These are phyloP conservation scores for Ambrosiella xylebori DNA, from an alignment of 2,329 filamentous ascomycete species.

Conservation along the genomic window DNA sequence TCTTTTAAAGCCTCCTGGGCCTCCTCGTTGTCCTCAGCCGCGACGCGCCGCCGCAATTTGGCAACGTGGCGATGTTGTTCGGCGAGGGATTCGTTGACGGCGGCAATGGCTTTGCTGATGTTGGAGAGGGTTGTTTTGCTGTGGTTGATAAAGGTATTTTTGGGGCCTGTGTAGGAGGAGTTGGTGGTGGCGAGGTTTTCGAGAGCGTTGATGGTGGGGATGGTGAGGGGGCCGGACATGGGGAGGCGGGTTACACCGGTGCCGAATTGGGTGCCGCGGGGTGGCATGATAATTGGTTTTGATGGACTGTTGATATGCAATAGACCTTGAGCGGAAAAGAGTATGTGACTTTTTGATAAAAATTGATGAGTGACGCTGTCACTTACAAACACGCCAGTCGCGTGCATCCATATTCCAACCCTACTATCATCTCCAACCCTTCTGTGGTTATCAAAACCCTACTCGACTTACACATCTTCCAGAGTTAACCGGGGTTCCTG, in stretches of 20 bases:
- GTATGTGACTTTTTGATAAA: background rate
- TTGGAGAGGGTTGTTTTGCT: background rate
- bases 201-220: background rate
- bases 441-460: background rate
- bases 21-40: conserved; percentile 1
- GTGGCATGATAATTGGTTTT: background rate
- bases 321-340: background rate
- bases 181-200: background rate
- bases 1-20: background rate
- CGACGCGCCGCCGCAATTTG: background rate
- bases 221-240: background rate
- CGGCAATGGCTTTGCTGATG: conserved; percentile 6
- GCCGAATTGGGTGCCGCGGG: background rate
- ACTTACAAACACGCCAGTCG: background rate
- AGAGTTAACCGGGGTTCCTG: background rate
- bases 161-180: background rate
- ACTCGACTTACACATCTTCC: too few relatives aligned
- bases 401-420: background rate
- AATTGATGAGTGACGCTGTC: background rate
- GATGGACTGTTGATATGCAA: background rate
- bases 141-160: background rate
- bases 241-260: background rate
- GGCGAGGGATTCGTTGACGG: conserved; percentile 9
- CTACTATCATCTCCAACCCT: background rate
- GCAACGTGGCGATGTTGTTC: conserved; percentile 4